Conservation (phyloP, 352 stramenopile genomes). For the Globisporangium polare region DNA sequence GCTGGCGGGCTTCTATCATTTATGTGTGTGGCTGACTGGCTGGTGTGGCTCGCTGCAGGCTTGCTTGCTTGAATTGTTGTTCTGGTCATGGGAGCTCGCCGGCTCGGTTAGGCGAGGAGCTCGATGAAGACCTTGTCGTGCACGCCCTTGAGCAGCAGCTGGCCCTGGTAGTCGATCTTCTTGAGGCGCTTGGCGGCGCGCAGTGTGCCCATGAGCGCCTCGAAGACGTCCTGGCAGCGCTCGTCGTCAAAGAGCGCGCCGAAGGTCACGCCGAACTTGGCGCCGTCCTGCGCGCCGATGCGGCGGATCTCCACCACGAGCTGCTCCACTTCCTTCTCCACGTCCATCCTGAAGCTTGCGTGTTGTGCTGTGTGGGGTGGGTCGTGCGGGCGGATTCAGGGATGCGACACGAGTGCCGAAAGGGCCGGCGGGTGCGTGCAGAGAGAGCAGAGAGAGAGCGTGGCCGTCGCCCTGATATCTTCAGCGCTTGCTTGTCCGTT, state of each 20-base stretch:
- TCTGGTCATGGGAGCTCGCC: too few species aligned
- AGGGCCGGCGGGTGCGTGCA: background rate
- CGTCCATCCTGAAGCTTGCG: slow-evolving; percentile 29
- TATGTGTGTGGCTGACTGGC: background rate
- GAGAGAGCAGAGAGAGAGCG: background rate
- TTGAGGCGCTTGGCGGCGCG: slow-evolving; percentile 70
- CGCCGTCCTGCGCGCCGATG: slow-evolving; percentile 43
- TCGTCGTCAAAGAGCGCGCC: slow-evolving; percentile 83
- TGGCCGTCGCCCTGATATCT: background rate
- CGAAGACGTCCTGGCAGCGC: slow-evolving; percentile 69
- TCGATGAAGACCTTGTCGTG: slow-evolving; percentile 79
- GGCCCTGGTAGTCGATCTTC: slow-evolving; percentile 76
- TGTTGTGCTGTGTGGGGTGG: background rate
- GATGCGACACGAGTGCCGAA: background rate
- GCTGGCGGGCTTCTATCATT: background rate
- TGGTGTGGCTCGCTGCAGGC: background rate
- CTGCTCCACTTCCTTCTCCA: slow-evolving; percentile 70
- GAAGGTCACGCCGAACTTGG: slow-evolving; percentile 64
- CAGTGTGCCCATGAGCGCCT: slow-evolving; percentile 83
- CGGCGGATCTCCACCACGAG: slow-evolving; percentile 70
- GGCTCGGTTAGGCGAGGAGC: slow-evolving; percentile 42
- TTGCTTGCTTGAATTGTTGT: background rate
- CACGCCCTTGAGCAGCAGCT: slow-evolving; percentile 79
- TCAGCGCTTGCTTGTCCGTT: background rate
- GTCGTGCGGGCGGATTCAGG: background rate